phyloP scores from a whole-genome alignment of 352 stramenopile genomes.

The Peronospora tabacina region DNA sequence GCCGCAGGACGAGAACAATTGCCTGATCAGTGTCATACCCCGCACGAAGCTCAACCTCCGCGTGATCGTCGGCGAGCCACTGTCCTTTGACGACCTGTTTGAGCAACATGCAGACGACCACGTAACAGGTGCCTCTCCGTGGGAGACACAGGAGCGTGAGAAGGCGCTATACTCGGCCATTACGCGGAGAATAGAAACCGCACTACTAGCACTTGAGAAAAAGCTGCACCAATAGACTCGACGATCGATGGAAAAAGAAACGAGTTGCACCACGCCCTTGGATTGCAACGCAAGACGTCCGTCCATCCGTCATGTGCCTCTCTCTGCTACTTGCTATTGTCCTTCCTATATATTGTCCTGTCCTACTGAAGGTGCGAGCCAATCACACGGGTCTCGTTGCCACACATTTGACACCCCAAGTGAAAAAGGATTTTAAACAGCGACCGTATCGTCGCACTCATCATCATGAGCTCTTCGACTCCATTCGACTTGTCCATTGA shows the following conservation, averaged over 20 bases:
- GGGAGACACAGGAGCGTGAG: constrained; percentile 58
- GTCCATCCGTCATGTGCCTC: too few relatives aligned
- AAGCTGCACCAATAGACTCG: constrained; percentile 29
- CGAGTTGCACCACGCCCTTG: too few relatives aligned
- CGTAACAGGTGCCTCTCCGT: constrained; percentile 38
- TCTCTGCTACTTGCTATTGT: too few relatives aligned
- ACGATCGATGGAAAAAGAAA: background rate
- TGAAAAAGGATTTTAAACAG: too few relatives aligned
- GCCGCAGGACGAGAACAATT: constrained; percentile 71
- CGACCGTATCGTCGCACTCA: constrained; percentile 3
- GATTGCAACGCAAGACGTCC: too few relatives aligned
- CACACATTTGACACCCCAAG: too few relatives aligned
- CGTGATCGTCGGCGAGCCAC: constrained; percentile 62
- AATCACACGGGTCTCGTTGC: too few relatives aligned
- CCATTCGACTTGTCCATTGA: constrained; percentile 73
- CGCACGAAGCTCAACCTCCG: constrained; percentile 40
- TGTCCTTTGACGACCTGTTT: constrained; percentile 81
- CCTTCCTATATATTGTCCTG: too few relatives aligned
- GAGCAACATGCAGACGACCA: constrained; percentile 44
- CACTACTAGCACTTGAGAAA: constrained; percentile 54
- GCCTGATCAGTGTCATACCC: constrained; percentile 59
- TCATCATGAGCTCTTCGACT: constrained; percentile 42
- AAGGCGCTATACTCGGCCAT: constrained; percentile 79
- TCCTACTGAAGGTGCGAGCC: too few relatives aligned
- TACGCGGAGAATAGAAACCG: constrained; percentile 73